phyloP scores from a whole-genome alignment of 2,329 filamentous ascomycete species.

The Amylocarpus encephaloides region DNA sequence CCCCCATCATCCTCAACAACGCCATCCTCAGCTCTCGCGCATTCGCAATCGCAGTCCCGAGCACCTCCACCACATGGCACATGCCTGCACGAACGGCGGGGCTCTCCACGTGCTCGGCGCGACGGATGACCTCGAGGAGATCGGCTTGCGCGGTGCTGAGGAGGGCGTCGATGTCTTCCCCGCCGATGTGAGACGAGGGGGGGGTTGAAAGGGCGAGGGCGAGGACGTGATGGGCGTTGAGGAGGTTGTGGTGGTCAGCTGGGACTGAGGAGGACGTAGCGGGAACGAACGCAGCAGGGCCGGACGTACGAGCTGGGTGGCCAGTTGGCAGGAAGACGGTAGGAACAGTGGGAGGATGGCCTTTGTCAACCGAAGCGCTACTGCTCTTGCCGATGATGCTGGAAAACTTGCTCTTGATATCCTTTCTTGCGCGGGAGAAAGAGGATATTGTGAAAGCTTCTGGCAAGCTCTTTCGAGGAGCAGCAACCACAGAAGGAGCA shows the following conservation, averaged over 20 bases:
- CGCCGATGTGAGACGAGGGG: background rate
- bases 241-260: no score
- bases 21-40: conserved; percentile 2
- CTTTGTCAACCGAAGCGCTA: background rate
- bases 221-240: background rate
- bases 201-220: background rate
- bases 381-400: background rate
- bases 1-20: background rate
- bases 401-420: background rate
- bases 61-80: background rate
- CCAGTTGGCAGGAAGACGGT: background rate
- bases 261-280: background rate
- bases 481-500: no score
- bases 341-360: no score
- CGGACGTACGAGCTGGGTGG: background rate
- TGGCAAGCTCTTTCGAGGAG: background rate
- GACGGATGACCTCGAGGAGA: background rate
- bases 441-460: background rate
- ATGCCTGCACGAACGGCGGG: background rate
- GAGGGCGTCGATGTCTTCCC: background rate
- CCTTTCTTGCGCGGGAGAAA: conserved; percentile 1
- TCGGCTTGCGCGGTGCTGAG: background rate
- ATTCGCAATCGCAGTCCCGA: background rate
- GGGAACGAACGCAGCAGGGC: background rate
- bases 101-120: background rate